Evolutionary conservation across 495 filamentous ascomycete genomes (phyloP).

Genomic region (Penicillium pancosmium): DNA sequence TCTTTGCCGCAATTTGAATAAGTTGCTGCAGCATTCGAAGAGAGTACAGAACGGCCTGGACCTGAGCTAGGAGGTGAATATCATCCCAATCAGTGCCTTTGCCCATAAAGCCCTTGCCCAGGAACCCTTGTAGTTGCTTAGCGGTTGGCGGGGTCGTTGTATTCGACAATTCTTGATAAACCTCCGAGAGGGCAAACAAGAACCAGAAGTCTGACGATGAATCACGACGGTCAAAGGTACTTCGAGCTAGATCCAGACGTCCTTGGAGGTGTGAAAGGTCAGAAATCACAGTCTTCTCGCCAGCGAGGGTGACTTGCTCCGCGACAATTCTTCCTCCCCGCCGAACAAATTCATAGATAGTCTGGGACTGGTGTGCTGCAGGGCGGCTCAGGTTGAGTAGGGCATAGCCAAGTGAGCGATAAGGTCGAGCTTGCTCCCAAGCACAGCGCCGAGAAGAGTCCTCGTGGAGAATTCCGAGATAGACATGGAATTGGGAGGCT

Average conservation of each 20-base stretch:
- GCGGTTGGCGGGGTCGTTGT: constrained; percentile 14
- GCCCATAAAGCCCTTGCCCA: constrained; percentile 30
- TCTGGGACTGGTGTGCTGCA: constrained; percentile 11
- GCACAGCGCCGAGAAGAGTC: constrained; percentile 60
- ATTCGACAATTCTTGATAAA: constrained; percentile 20
- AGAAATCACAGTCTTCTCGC: constrained; percentile 16
- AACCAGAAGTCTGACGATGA: constrained; percentile 34
- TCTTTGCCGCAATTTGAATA: constrained; percentile 28
- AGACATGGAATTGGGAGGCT: constrained; percentile 44
- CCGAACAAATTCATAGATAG: constrained; percentile 51
- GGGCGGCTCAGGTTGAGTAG: constrained; percentile 48
- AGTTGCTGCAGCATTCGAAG: constrained; percentile 65
- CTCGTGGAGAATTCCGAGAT: constrained; percentile 61
- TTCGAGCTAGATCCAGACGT: constrained; percentile 24
- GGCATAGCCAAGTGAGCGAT: constrained; percentile 62
- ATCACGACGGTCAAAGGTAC: constrained; percentile 7
- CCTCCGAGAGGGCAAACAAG: constrained; percentile 38
- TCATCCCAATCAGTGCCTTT: constrained; percentile 54
- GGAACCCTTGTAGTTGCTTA: constrained; percentile 25
- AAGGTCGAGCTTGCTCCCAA: constrained; percentile 59
- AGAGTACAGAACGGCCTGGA: constrained; percentile 66
- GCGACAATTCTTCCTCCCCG: constrained; percentile 43
- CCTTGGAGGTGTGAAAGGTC: constrained; percentile 19
- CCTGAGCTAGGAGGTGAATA: constrained; percentile 64
- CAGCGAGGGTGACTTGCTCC: constrained; percentile 28